Base-by-base conservation (phyloP, 257 asterid species). In the Solanum okadae region DNA sequence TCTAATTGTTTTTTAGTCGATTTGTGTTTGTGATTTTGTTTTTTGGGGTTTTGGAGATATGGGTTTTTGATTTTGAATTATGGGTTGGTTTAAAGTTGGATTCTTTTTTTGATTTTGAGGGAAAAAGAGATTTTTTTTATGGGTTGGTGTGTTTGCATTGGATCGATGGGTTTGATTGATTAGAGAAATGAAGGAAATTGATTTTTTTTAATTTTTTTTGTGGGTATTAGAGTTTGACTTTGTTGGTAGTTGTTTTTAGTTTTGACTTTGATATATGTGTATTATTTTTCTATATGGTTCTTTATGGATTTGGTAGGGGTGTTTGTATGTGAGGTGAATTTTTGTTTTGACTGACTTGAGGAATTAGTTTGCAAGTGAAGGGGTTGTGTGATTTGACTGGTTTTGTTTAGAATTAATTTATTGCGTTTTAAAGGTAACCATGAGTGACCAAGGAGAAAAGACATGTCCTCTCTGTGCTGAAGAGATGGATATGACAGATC, bases 401-500 rank as follows among this genome's bases (percentile, higher is more conserved):
- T 33, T 83, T 33, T 77, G 22, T n/a, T 65, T 82, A 22, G 56
- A 84, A 23, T 34, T 85, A 81, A 86, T 88, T 83, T 87, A 70
- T 65, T 79, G 42, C 9, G 42, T 82, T 49, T 29, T 82, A 85
- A 61, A 95, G 83, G 52, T 22, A 75, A 75, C 83, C 83, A 75
- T 75, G 98, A 93, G 96, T 27, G 98, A 96, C 86, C 94, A 95
- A 93, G 98, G 98, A 89, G 99, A 97, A 86, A 97, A 91, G 92
- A 92, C 94, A 86, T 97, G 99, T 90, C 99, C 99, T 93, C 98
- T 97, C 89, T 97, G 98, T 85, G 97, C 99, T 0, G 98, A 97
- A 95, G 99, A 95, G 94, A 97, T 97, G 99, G 99, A 97, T 92
- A 89, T 95, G 91, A 97, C 99, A 83, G 99, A 97, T 91, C 98